Percentiles rank a stretch among this genome's conserved stretches.
Conservation (phyloP, 176 grass and related monocot species). For the Avena eriantha region DNA sequence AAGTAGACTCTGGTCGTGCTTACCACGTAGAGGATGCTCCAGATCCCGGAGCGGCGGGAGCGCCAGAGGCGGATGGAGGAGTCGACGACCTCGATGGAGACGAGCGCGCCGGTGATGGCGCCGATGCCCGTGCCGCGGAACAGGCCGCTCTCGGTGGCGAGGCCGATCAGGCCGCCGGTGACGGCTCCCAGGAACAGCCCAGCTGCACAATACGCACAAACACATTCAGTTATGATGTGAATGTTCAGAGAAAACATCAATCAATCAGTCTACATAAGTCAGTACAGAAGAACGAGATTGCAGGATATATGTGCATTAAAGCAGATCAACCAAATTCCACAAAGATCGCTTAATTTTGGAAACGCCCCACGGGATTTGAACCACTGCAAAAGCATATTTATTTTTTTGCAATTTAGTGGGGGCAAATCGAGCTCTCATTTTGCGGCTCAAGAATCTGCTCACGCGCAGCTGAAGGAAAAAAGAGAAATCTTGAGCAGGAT, state of each 20-base stretch:
- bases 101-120: conserved; percentile 81
- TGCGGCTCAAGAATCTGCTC: neutral
- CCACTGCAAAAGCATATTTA: too few relatives aligned
- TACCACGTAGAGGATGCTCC: conserved; percentile 91
- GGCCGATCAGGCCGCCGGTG: conserved; percentile 81
- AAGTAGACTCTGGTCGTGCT: neutral
- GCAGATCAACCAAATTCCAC: neutral
- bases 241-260: neutral
- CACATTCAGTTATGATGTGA: neutral
- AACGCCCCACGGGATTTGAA: too few relatives aligned
- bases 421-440: neutral
- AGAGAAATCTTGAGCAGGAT: neutral
- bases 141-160: conserved; percentile 87
- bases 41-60: conserved; percentile 67
- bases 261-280: too few relatives aligned
- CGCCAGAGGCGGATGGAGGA: conserved; percentile 79
- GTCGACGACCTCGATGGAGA: conserved; percentile 94
- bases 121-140: conserved; percentile 88
- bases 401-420: too few relatives aligned
- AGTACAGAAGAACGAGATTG: neutral
- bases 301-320: neutral
- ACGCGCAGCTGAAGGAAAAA: neutral
- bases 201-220: conserved; percentile 45
- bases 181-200: conserved; percentile 77
- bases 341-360: neutral